Evolutionary conservation across 176 grass and related monocot genomes (phyloP).

Genomic region (Oryza glumipatula): DNA sequence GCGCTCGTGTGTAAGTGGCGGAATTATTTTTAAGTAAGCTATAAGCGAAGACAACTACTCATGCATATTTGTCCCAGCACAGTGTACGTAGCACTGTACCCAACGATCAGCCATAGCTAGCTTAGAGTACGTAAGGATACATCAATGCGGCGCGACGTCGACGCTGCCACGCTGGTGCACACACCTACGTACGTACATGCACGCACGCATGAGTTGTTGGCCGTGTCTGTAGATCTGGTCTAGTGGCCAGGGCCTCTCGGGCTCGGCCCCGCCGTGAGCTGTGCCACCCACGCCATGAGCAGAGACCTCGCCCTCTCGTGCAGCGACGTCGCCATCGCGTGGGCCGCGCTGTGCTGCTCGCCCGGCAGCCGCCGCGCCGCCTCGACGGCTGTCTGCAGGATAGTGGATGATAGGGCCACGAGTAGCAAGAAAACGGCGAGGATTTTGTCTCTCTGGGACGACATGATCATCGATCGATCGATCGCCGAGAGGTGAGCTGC

Average conservation of each 20-base stretch:
- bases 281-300: slow-evolving; percentile 57
- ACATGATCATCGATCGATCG: background rate
- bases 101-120: background rate
- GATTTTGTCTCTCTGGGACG: slow-evolving; percentile 39
- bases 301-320: slow-evolving; percentile 62
- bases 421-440: slow-evolving; percentile 37
- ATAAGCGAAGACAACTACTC: slow-evolving; percentile 3
- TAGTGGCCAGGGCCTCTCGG: slow-evolving; percentile 64
- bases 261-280: slow-evolving; percentile 57
- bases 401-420: slow-evolving; percentile 37
- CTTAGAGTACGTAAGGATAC: background rate
- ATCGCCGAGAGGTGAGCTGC: background rate
- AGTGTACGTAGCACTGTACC: background rate
- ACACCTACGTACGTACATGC: background rate
- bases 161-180: background rate
- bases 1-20: background rate
- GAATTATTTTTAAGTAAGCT: background rate
- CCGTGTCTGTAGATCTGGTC: background rate
- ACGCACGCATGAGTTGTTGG: background rate
- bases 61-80: background rate
- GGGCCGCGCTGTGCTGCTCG: background rate
- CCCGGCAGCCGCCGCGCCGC: slow-evolving; percentile 48
- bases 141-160: background rate
- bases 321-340: slow-evolving; percentile 35
- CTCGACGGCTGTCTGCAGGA: slow-evolving; percentile 41